Conservation (phyloP, 108 stramenopile species). For the Asterionellopsis glacialis region DNA sequence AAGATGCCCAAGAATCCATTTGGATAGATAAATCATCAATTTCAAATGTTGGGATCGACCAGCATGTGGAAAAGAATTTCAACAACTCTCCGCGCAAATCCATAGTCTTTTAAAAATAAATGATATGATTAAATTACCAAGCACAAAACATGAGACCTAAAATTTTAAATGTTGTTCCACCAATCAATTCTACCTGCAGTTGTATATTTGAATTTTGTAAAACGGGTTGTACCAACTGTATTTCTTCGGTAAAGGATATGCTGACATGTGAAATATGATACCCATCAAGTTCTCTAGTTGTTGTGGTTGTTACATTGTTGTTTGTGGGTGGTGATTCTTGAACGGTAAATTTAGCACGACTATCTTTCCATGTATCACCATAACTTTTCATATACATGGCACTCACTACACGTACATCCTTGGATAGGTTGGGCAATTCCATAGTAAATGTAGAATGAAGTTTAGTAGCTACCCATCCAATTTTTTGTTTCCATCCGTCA, state of each 20-base stretch:
- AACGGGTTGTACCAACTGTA: background rate
- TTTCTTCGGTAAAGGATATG: background rate
- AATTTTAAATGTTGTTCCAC: constrained; percentile 1
- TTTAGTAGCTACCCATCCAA: background rate
- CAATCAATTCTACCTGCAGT: background rate
- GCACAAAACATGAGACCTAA: no score
- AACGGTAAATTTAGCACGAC: background rate
- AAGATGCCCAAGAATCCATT: no score
- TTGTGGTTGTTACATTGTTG: background rate
- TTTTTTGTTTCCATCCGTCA: background rate
- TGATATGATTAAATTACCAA: no score
- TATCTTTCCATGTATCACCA: background rate
- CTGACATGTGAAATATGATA: background rate
- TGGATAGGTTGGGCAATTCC: background rate
- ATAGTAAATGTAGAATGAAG: background rate
- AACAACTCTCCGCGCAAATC: no score
- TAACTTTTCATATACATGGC: background rate
- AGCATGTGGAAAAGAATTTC: no score
- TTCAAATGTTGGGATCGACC: no score
- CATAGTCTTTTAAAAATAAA: no score
- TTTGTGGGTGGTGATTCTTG: background rate
- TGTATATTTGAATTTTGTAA: background rate
- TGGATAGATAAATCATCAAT: no score
- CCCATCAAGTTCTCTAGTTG: background rate
- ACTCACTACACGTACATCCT: background rate